phyloP scores from a whole-genome alignment of 441 rosid species.

The Bocquillonia castaneifolia region DNA sequence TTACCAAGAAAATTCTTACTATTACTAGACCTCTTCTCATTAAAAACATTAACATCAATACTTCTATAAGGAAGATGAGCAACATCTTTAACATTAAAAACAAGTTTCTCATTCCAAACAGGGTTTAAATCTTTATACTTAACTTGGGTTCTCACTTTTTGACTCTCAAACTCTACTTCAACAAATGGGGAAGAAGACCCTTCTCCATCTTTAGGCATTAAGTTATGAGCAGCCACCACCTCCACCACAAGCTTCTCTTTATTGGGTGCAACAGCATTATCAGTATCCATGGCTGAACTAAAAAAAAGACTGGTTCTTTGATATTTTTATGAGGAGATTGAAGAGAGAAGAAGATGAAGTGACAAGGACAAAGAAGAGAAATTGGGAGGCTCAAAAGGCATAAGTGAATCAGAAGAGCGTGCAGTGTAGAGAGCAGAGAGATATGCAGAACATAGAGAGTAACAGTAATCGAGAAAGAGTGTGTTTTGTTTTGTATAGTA shows the following conservation, averaged over 20 bases:
- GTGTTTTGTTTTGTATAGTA: too few species aligned
- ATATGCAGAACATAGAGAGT: too few species aligned
- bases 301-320: neutral
- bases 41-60: constrained; percentile 51
- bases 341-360: neutral
- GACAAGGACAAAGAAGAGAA: constrained; percentile 16
- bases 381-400: constrained; percentile 25
- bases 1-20: constrained; percentile 59
- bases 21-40: constrained; percentile 48
- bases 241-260: constrained; percentile 68
- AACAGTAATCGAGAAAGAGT: too few species aligned
- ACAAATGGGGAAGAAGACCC: constrained; percentile 67
- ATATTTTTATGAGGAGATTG: neutral
- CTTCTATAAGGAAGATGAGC: constrained; percentile 49
- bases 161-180: constrained; percentile 63
- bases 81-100: constrained; percentile 43
- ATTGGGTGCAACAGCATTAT: constrained; percentile 10
- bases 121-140: constrained; percentile 62
- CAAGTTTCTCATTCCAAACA: constrained; percentile 67
- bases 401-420: constrained; percentile 20
- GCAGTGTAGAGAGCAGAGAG: constrained; percentile 1
- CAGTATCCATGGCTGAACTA: constrained; percentile 14
- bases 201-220: constrained; percentile 79
- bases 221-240: constrained; percentile 56
- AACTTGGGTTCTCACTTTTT: constrained; percentile 49